Evolutionary conservation across 768 basidiomycete species (phyloP).

Genomic region (Nidularia pulvinata): DNA sequence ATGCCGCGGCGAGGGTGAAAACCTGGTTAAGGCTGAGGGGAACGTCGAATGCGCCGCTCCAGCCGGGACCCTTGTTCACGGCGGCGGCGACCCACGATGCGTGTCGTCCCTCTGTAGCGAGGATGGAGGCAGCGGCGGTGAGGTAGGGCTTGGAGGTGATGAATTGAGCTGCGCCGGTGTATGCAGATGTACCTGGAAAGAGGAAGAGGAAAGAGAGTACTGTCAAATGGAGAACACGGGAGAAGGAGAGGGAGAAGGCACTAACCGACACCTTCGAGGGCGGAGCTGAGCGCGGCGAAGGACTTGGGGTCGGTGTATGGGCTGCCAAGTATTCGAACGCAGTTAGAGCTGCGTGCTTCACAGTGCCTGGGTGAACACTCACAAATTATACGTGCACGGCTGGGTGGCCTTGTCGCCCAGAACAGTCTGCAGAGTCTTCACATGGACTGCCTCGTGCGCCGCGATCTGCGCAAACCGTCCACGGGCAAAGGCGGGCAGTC

Average conservation of each 20-base stretch:
- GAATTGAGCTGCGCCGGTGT: slow-evolving; percentile 53
- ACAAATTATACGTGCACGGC: slow-evolving; percentile 64
- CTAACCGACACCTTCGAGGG: slow-evolving; percentile 53
- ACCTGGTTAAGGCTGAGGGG: slow-evolving; percentile 18
- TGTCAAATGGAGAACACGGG: no score
- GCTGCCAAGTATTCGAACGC: slow-evolving; percentile 16
- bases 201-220: no score
- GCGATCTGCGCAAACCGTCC: slow-evolving; percentile 48
- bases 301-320: slow-evolving; percentile 47
- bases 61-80: slow-evolving; percentile 38
- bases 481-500: slow-evolving; percentile 43
- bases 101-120: slow-evolving; percentile 61
- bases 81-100: slow-evolving; percentile 52
- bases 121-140: slow-evolving; percentile 55
- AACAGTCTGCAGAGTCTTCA: slow-evolving; percentile 27
- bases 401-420: slow-evolving; percentile 49
- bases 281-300: slow-evolving; percentile 47
- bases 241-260: no score
- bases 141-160: slow-evolving; percentile 44
- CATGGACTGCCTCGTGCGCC: slow-evolving; percentile 52
- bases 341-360: not conserved
- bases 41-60: slow-evolving; percentile 54
- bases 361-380: slow-evolving; percentile 12
- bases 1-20: slow-evolving; percentile 36
- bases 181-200: no score